A percentile compares a stretch with the other conserved stretches of the same genome.
phyloP scores from a whole-genome alignment of 257 asterid species.

The Salvia rosmarinus region DNA sequence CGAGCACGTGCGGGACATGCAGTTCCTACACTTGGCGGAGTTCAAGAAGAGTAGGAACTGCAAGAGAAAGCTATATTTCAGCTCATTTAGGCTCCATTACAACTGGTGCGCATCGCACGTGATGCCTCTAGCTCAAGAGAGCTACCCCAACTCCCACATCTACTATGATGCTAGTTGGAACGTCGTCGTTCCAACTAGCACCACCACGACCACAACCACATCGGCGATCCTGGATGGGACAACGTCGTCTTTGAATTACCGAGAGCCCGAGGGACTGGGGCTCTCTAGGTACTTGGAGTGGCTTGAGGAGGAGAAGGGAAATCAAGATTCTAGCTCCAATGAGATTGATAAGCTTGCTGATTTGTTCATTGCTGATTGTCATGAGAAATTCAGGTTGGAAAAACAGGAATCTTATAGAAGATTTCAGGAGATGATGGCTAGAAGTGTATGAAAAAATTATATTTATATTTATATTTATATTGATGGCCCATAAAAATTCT shows the following conservation, averaged over 20 bases:
- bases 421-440: conserved; percentile 90
- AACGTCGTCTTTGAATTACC: conserved; percentile 26
- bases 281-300: conserved; percentile 71
- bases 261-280: conserved; percentile 37
- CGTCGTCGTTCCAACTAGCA: conserved; percentile 26
- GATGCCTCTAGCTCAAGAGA: conserved; percentile 44
- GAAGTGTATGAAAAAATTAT: conserved; percentile 55
- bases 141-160: conserved; percentile 32
- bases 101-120: conserved; percentile 89
- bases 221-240: neutral
- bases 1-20: conserved; percentile 47
- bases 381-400: conserved; percentile 91
- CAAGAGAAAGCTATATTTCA: conserved; percentile 50
- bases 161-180: conserved; percentile 69
- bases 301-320: conserved; percentile 75
- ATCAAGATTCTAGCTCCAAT: conserved; percentile 29
- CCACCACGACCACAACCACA: neutral
- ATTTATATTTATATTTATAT: neutral
- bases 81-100: conserved; percentile 82
- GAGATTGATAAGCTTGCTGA: conserved; percentile 89
- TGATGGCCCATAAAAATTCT: neutral
- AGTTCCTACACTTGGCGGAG: conserved; percentile 42
- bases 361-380: conserved; percentile 79
- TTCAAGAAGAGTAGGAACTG: conserved; percentile 44
- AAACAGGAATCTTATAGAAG: conserved; percentile 87